Evolutionary conservation across 1,284 basidiomycete species (phyloP).

Genomic region (Microbotryum scabiosae): DNA sequence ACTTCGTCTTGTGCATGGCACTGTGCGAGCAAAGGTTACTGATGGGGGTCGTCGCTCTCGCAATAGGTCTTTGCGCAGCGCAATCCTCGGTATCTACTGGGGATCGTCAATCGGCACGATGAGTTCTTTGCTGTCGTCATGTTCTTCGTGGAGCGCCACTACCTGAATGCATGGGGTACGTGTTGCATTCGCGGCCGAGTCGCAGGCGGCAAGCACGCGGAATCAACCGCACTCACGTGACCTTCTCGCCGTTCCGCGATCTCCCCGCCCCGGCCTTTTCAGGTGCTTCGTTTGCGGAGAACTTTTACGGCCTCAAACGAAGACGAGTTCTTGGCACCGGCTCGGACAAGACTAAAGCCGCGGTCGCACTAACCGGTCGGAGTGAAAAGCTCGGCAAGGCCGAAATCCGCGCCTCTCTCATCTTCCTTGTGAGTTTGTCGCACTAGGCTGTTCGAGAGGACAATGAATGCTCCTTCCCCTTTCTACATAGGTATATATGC

Average conservation of each 20-base stretch:
- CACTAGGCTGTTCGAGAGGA: not conserved
- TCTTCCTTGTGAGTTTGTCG: slow-evolving; percentile 24
- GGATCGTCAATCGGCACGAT: slow-evolving; percentile 88
- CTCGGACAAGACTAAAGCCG: slow-evolving; percentile 51
- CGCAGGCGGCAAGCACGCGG: not conserved
- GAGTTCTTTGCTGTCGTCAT: slow-evolving; percentile 87
- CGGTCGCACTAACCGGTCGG: slow-evolving; percentile 55
- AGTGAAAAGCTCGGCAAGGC: slow-evolving; percentile 55
- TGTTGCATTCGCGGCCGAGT: slow-evolving; percentile 27
- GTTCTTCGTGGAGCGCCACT: slow-evolving; percentile 81
- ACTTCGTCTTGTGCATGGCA: not conserved
- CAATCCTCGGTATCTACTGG: slow-evolving; percentile 84
- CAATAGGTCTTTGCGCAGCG: slow-evolving; percentile 84
- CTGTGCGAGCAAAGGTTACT: not conserved
- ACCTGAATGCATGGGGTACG: slow-evolving; percentile 67
- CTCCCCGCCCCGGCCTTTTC: not conserved
- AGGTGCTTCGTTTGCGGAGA: slow-evolving; percentile 85
- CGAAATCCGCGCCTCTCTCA: slow-evolving; percentile 48
- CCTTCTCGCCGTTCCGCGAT: not conserved
- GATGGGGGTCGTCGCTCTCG: not conserved
- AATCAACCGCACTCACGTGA: not conserved
- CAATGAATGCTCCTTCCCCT: not conserved
- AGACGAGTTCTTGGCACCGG: slow-evolving; percentile 59
- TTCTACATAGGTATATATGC: too few relatives aligned
- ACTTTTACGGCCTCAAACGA: slow-evolving; percentile 83